Base-by-base conservation (phyloP, 2,329 filamentous ascomycete species). In the Colletotrichum tamarilloi region DNA sequence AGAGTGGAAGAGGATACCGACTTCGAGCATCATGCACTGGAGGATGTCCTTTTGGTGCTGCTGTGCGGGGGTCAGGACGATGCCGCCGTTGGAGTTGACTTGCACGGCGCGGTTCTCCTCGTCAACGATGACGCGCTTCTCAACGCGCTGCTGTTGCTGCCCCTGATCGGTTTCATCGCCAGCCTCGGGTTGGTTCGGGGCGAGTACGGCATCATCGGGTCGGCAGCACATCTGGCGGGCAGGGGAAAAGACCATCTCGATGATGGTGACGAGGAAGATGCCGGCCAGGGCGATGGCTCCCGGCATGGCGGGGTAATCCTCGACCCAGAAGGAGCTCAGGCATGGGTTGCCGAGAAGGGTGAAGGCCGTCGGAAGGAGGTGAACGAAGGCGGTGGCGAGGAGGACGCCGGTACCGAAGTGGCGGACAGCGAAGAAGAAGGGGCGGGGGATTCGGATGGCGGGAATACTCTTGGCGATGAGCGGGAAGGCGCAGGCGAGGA, bases 341-440 rank as follows among this genome's bases (percentile, higher is more conserved):
- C 92, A 93, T 12, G 90, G 90, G 76, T 92, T 85, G 53, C 87
- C 90, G 12, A 92, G 85, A 8, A 90, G 91, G 66, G 85, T 79
- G 76, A 93, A 93, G 5, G 92, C 91, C 2, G 89, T 93, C 57
- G 90, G 91, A 9, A 92, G 87, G 38, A 92, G 85, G 84, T 95
- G 93, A 35, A 95, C 93, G 78, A 97, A 96, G 65, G 94, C 93
- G 1, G 94, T 96, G 30, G 94, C 90, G 57, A 91, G 87, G 38
- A 89, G 86, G 24, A 97, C 94, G 71, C 94, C 94, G 9, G 94
- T 96, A 77, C 94, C 93, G 77, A 94, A 94, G 85, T 94, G 92
- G 74, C 89, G 86, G 62, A 90, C 87, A 64, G 84, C 80, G 79
- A 91, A 90, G 81, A 91, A 88, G 81, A 90, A 87, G 60, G 80